Percentiles rank a stretch among this genome's conserved stretches.
Conservation (phyloP, 306 rosid species). For the Heteromeles arbutifolia region DNA sequence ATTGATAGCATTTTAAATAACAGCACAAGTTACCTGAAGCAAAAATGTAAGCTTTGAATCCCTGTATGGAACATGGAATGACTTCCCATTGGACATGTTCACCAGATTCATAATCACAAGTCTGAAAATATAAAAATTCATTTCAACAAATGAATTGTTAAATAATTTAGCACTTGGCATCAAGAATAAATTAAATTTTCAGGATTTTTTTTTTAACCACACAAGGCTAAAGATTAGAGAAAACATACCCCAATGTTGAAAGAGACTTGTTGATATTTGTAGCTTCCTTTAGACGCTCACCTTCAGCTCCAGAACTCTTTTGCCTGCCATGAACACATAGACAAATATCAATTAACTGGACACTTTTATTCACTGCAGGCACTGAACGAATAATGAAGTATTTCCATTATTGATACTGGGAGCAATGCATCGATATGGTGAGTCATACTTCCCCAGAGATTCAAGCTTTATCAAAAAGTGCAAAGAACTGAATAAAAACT, state of each 20-base stretch:
- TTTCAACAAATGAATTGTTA: background rate
- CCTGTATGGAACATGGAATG: conserved; percentile 93
- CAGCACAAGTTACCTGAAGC: conserved; percentile 67
- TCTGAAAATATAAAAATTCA: conserved; percentile 42
- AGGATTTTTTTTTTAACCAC: background rate
- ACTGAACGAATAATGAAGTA: background rate
- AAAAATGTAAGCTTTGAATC: conserved; percentile 94
- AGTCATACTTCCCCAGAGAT: background rate
- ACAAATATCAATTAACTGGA: background rate
- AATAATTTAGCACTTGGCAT: background rate
- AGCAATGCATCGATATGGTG: background rate
- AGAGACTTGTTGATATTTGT: conserved; percentile 96
- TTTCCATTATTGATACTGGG: background rate
- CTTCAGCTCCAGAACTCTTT: conserved; percentile 99
- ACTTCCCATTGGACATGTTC: conserved; percentile 76
- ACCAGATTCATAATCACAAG: conserved; percentile 97
- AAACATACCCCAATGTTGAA: conserved; percentile 84
- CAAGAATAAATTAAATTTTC: background rate
- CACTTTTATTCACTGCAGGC: background rate
- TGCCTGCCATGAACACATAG: conserved; percentile 51
- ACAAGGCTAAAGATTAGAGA: background rate
- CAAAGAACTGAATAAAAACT: background rate
- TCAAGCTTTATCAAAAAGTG: background rate
- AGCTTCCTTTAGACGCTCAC: conserved; percentile 98
- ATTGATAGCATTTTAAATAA: background rate